Evolutionary conservation across 129 eudicot species (phyloP).

Genomic region (Artemisia tridentata): DNA sequence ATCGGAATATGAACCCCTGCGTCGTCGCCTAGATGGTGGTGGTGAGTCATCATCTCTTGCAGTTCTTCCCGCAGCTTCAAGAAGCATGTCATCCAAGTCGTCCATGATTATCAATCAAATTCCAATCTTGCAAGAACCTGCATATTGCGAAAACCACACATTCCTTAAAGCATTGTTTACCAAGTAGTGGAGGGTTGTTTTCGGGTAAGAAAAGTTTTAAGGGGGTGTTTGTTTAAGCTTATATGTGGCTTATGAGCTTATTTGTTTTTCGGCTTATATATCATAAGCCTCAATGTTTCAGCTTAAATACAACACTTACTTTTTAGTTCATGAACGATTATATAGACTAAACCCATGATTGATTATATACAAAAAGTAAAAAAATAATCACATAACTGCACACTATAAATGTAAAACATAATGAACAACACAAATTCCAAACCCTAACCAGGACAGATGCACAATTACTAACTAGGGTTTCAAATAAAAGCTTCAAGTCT

Average conservation of each 20-base stretch:
- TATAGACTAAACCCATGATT: neutral
- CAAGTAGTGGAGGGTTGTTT: no score
- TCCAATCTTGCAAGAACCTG: conserved; percentile 13
- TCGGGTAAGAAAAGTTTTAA: no score
- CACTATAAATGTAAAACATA: neutral
- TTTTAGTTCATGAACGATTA: conserved; percentile 1
- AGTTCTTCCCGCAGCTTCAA: conserved; percentile 47
- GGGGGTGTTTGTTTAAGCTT: no score
- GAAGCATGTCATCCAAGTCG: conserved; percentile 72
- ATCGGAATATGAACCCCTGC: conserved; percentile 63
- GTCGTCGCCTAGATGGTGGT: conserved; percentile 68
- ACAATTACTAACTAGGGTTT: conserved; percentile 15
- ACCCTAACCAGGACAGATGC: conserved; percentile 20
- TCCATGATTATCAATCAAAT: conserved; percentile 49
- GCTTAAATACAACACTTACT: no score
- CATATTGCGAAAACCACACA: neutral
- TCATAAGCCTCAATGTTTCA: no score
- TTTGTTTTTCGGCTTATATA: no score
- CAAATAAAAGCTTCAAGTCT: no score
- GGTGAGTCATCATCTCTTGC: conserved; percentile 66
- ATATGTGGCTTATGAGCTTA: no score
- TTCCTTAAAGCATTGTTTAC: no score
- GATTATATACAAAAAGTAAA: no score
- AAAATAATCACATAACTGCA: no score
- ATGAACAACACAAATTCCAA: conserved; percentile 8